Conservation (phyloP, 352 stramenopile genomes). For the Pythium aristosporum region DNA sequence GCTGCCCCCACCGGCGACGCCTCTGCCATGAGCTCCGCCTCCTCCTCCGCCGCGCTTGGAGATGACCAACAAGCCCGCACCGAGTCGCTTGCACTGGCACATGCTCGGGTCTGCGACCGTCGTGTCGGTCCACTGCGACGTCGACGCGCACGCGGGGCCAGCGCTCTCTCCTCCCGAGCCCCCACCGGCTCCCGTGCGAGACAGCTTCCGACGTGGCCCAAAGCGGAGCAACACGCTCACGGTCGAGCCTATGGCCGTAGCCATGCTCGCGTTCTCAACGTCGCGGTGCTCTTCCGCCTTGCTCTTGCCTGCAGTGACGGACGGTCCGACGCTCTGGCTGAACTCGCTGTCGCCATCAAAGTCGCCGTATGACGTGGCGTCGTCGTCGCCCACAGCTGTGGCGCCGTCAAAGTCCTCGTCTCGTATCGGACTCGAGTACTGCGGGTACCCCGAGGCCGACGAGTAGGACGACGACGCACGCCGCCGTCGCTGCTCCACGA, state of each 20-base stretch:
- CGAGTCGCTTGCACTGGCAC: slow-evolving; percentile 53
- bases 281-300: slow-evolving; percentile 15
- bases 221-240: slow-evolving; percentile 23
- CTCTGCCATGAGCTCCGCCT: not conserved
- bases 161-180: not conserved
- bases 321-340: slow-evolving; percentile 16
- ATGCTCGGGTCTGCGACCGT: slow-evolving; percentile 22
- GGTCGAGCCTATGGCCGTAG: slow-evolving; percentile 12
- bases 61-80: slow-evolving; percentile 33
- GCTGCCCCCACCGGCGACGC: not conserved
- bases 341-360: slow-evolving; percentile 9
- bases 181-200: not conserved
- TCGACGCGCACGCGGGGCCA: slow-evolving; percentile 20
- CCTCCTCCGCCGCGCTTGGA: slow-evolving; percentile 14
- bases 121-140: slow-evolving; percentile 30
- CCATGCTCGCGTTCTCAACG: slow-evolving; percentile 12
- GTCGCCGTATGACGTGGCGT: slow-evolving; percentile 2
- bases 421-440: not conserved
- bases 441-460: not conserved
- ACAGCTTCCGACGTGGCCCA: slow-evolving; percentile 22
- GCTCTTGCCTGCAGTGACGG: not conserved
- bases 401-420: not conserved
- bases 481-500: slow-evolving; percentile 13
- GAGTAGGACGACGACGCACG: slow-evolving; percentile 4
- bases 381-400: slow-evolving; percentile 1